A percentile compares a stretch with the other conserved stretches of the same genome.
Conservation (phyloP, 1,284 basidiomycete genomes). For the Moniliophthora roreri region DNA sequence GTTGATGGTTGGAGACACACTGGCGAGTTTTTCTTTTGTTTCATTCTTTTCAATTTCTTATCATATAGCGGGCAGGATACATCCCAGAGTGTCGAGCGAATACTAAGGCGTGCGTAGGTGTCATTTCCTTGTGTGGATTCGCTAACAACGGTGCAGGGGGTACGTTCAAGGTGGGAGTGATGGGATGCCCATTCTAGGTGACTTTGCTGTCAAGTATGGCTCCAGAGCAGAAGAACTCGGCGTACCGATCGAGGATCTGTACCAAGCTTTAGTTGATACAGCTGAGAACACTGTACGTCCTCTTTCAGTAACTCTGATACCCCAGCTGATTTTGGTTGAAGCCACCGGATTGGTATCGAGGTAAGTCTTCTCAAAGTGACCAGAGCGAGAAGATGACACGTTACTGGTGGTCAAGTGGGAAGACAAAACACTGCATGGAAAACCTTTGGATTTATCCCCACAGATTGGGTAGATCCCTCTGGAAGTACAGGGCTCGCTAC, state of each 20-base stretch:
- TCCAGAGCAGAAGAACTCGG: conserved; percentile 35
- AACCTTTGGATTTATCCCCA: conserved; percentile 47
- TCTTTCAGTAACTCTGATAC: background rate
- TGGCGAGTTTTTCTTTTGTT: conserved; percentile 26
- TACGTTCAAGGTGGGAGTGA: conserved; percentile 50
- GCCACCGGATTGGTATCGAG: conserved; percentile 48
- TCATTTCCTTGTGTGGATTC: background rate
- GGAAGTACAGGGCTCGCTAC: conserved; percentile 46
- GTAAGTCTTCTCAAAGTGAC: too few species aligned
- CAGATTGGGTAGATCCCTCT: conserved; percentile 45
- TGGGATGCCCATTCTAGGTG: conserved; percentile 51
- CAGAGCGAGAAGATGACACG: too few species aligned
- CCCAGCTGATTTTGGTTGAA: conserved; percentile 19
- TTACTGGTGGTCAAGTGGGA: conserved; percentile 31
- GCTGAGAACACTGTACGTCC: conserved; percentile 48
- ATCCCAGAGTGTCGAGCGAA: conserved; percentile 49
- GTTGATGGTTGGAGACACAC: conserved; percentile 51
- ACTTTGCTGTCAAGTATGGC: conserved; percentile 49
- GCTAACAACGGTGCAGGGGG: conserved; percentile 29
- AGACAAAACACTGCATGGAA: conserved; percentile 53
- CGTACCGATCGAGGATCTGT: conserved; percentile 43
- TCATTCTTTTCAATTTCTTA: too few species aligned
- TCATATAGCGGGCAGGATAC: conserved; percentile 28
- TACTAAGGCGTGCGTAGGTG: conserved; percentile 42
- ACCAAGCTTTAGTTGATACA: conserved; percentile 48